These are phyloP conservation scores for Sarocladiaceae sp. DNA, from an alignment of 2,329 filamentous ascomycete species.

Conservation along the genomic window DNA sequence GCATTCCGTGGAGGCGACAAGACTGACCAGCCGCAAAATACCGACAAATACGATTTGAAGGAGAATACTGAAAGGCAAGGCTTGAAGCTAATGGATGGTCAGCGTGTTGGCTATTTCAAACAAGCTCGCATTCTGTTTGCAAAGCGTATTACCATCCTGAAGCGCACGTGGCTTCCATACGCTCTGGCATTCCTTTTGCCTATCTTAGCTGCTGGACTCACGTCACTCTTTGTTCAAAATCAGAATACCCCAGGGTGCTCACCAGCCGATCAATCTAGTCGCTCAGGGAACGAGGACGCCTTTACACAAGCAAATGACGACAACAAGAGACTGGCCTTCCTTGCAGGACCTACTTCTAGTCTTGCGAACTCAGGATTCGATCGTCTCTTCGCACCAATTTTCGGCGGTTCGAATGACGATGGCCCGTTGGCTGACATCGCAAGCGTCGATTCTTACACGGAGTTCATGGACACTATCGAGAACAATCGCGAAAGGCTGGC, in stretches of 20 bases:
- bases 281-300: slow-evolving; percentile 30
- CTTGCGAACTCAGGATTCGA: slow-evolving; percentile 28
- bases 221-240: slow-evolving; percentile 67
- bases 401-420: slow-evolving; percentile 18
- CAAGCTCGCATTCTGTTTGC: slow-evolving; percentile 72
- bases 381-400: slow-evolving; percentile 36
- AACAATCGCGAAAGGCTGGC: slow-evolving; percentile 63
- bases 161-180: slow-evolving; percentile 74
- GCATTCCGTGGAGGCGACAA: slow-evolving; percentile 22
- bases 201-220: slow-evolving; percentile 72
- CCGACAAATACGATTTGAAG: slow-evolving; percentile 17
- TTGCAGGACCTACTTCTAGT: slow-evolving; percentile 30
- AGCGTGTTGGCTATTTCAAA: slow-evolving; percentile 61
- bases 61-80: slow-evolving; percentile 23
- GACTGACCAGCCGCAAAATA: slow-evolving; percentile 17
- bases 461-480: slow-evolving; percentile 64
- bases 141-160: slow-evolving; percentile 74
- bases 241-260: slow-evolving; percentile 50
- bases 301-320: slow-evolving; percentile 29
- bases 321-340: slow-evolving; percentile 20
- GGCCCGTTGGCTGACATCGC: slow-evolving; percentile 31
- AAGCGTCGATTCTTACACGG: slow-evolving; percentile 57
- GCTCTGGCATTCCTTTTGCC: slow-evolving; percentile 72
- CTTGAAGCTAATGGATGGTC: slow-evolving; percentile 62
- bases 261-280: slow-evolving; percentile 42